Evolutionary conservation across 495 filamentous ascomycete genomes (phyloP), one percentile per base, ranked within the genome.

Genomic region (Penicillium cosmopolitanum): DNA sequence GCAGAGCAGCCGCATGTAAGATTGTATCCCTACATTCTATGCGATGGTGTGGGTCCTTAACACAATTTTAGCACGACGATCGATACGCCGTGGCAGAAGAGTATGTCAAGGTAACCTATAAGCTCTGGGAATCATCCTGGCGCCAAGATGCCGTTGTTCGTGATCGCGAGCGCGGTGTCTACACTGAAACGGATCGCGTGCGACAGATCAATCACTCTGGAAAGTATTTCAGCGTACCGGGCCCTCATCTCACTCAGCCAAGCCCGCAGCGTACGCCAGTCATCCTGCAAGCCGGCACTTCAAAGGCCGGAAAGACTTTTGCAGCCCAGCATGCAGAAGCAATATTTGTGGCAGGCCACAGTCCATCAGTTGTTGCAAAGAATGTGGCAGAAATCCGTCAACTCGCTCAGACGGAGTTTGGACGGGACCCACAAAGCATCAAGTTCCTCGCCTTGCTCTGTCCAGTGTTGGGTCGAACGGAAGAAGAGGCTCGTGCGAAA

Each of bases 81-180:
- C 77, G 88, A 44, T 91, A 91, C 68, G 81, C 78, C 16, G 73
- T 84, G 43, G 86, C 86, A 7, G 84, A 88, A 56, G 88, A 91
- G 66, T 91, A 89, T 68, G 71, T 90, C 57, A 75, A 80, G 42
- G 85, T 89, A 6, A 79, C 88, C 55, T 90, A 90, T 77, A 89
- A 89, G 63, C 81, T 91, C 2, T 83, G 83, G 71, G 82, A 89
- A 61, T 85, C 84, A 16, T 89, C 85, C 10, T 90, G 87, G 87
- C 78, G 85, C 6, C 80, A 84, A 55, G 87, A 90, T 58, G 86
- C 88, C 42, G 83, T 90, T 0, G 68, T 81, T 19, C 79, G 80
- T 5, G 82, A 89, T 59, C 78, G 79, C 42, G 66, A 80, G 51
- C 72, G 67, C 11, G 82, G 82, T 2, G 73, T 87, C 57, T 88